Evolutionary conservation across 768 basidiomycete genomes (phyloP).

Genomic region (Hygrophoropsis aurantiaca): DNA sequence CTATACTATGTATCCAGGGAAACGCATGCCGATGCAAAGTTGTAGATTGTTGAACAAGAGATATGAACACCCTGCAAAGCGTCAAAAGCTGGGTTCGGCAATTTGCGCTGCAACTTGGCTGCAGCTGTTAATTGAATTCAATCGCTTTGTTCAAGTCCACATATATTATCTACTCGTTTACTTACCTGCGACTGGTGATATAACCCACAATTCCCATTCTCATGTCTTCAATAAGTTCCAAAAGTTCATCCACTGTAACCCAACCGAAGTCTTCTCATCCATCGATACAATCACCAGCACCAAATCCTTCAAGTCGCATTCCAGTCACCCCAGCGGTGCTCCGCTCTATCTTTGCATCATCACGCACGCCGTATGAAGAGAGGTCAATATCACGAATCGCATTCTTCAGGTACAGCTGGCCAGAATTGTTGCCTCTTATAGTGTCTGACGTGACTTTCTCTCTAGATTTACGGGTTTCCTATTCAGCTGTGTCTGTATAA

Average conservation of each 20-base stretch:
- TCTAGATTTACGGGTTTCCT: slow-evolving; percentile 78
- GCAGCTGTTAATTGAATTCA: no score
- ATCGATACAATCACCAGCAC: slow-evolving; percentile 38
- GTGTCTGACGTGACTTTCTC: background rate
- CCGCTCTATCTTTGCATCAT: slow-evolving; percentile 84
- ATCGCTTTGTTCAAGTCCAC: no score
- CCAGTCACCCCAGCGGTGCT: slow-evolving; percentile 83
- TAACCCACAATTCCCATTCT: no score
- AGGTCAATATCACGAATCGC: slow-evolving; percentile 81
- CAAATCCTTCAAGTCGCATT: slow-evolving; percentile 58
- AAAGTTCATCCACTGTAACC: slow-evolving; percentile 49
- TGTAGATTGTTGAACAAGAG: no score
- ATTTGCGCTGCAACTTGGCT: background rate
- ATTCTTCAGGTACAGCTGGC: slow-evolving; percentile 68
- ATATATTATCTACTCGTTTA: no score
- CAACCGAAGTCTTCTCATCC: slow-evolving; percentile 30
- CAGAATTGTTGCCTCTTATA: slow-evolving; percentile 1
- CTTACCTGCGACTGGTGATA: no score
- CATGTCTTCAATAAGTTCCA: slow-evolving; percentile 40
- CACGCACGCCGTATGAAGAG: slow-evolving; percentile 78
- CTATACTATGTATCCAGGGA: background rate
- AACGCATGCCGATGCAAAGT: background rate
- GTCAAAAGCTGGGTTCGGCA: background rate
- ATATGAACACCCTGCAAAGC: no score
- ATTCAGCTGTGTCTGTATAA: slow-evolving; percentile 78